Conservation (phyloP, 2,329 filamentous ascomycete species). For the Alternaria brassicicola region DNA sequence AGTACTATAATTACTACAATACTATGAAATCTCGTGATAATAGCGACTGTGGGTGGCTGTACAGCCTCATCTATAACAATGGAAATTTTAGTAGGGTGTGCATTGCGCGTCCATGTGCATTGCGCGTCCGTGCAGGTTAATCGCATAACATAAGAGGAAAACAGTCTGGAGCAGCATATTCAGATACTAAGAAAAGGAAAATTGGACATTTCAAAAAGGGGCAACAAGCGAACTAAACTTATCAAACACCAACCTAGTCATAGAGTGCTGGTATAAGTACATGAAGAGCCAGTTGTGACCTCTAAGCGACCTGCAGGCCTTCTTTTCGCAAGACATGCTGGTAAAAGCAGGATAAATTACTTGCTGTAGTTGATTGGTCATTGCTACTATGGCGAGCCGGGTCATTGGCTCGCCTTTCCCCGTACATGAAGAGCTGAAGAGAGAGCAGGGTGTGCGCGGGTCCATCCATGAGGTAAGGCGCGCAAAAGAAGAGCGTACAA, state of each 20-base stretch:
- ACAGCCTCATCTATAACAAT: no score
- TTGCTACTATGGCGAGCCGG: neutral
- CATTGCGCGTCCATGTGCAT: no score
- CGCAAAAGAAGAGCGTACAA: neutral
- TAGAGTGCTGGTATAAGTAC: neutral
- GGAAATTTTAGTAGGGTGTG: no score
- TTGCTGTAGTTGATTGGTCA: neutral
- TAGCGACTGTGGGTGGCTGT: no score
- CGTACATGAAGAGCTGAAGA: neutral
- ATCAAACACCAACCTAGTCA: neutral
- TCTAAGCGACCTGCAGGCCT: slow-evolving; percentile 1
- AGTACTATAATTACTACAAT: no score
- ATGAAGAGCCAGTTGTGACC: neutral
- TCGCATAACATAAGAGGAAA: neutral
- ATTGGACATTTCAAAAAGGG: neutral
- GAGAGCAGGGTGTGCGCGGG: neutral
- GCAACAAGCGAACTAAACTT: neutral
- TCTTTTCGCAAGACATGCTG: neutral
- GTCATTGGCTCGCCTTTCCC: neutral
- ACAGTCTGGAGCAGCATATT: neutral
- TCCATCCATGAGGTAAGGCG: neutral
- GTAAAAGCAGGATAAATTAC: neutral
- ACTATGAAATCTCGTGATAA: no score
- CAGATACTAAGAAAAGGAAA: neutral
- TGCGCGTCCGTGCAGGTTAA: no score